Percentiles rank a stretch among this genome's conserved stretches.
These are phyloP conservation scores for Colletotrichum tropicicola DNA, from an alignment of 2,329 filamentous ascomycete species.

Conservation along the genomic window DNA sequence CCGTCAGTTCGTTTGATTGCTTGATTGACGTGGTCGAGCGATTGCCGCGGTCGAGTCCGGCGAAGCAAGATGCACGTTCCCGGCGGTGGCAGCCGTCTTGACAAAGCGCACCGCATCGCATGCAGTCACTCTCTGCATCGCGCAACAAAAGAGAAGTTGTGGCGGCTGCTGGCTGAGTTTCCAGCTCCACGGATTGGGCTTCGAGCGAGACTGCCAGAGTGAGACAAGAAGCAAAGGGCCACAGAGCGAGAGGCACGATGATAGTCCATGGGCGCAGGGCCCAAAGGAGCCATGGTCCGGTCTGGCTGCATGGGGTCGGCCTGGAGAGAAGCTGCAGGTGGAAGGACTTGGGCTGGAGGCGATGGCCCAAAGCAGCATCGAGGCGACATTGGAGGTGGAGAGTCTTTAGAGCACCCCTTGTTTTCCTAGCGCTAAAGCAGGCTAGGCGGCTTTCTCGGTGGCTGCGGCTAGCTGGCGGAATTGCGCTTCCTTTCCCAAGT, in stretches of 20 bases:
- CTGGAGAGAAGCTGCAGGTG: constrained; percentile 10
- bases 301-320: constrained; percentile 5
- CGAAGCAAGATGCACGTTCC: not conserved
- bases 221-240: not conserved
- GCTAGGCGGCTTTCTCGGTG: constrained; percentile 12
- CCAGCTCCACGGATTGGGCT: not conserved
- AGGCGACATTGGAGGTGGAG: constrained; percentile 12
- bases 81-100: not conserved
- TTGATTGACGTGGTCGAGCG: constrained; percentile 12
- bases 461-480: constrained; percentile 12
- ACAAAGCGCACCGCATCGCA: too few relatives aligned
- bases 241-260: too few relatives aligned
- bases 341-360: constrained; percentile 16
- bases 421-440: constrained; percentile 20
- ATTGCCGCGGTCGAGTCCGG: constrained; percentile 4
- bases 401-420: constrained; percentile 8
- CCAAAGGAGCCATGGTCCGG: constrained; percentile 12
- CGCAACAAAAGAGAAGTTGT: too few relatives aligned
- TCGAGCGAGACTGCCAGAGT: not conserved
- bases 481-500: not conserved
- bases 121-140: too few relatives aligned
- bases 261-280: not conserved
- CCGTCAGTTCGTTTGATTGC: constrained; percentile 5
- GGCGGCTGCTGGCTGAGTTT: not conserved
- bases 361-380: constrained; percentile 20